A percentile compares a stretch with the other conserved stretches of the same genome.
Conservation (phyloP, 768 basidiomycete species). For the Chiua virens region DNA sequence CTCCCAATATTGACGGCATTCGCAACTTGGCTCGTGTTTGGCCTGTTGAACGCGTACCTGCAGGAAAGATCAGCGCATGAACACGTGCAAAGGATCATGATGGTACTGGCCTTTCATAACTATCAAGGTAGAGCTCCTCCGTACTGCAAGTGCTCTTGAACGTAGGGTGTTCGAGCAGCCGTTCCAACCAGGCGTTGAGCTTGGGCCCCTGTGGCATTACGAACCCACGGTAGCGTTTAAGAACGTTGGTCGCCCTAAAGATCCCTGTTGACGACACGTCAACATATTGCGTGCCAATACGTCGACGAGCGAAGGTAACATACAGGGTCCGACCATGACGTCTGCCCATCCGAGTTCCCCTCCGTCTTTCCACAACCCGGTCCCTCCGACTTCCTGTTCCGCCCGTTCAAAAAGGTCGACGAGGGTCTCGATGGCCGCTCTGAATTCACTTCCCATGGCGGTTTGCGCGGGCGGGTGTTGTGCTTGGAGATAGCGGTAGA, state of each 20-base stretch:
- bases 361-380: constrained; percentile 59
- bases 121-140: constrained; percentile 64
- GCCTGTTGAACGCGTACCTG: constrained; percentile 76
- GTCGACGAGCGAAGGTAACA: constrained; percentile 22
- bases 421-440: constrained; percentile 49
- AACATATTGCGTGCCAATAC: not conserved
- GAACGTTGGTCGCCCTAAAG: constrained; percentile 60
- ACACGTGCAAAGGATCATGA: not conserved
- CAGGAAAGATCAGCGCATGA: not conserved
- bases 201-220: constrained; percentile 48
- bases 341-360: constrained; percentile 63
- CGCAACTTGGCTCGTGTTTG: constrained; percentile 75
- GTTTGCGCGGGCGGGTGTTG: constrained; percentile 57
- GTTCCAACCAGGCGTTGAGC: constrained; percentile 51
- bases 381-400: constrained; percentile 47
- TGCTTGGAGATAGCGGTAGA: constrained; percentile 74
- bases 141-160: constrained; percentile 71
- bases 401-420: constrained; percentile 52
- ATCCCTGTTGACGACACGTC: constrained; percentile 48
- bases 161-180: constrained; percentile 58
- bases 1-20: constrained; percentile 71
- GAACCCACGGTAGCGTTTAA: constrained; percentile 70
- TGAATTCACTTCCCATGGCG: constrained; percentile 52
- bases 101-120: constrained; percentile 59
- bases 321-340: constrained; percentile 71